Evolutionary conservation across 1,284 basidiomycete species (phyloP), one percentile per base, ranked within the genome.

Genomic region (Somion occarium): DNA sequence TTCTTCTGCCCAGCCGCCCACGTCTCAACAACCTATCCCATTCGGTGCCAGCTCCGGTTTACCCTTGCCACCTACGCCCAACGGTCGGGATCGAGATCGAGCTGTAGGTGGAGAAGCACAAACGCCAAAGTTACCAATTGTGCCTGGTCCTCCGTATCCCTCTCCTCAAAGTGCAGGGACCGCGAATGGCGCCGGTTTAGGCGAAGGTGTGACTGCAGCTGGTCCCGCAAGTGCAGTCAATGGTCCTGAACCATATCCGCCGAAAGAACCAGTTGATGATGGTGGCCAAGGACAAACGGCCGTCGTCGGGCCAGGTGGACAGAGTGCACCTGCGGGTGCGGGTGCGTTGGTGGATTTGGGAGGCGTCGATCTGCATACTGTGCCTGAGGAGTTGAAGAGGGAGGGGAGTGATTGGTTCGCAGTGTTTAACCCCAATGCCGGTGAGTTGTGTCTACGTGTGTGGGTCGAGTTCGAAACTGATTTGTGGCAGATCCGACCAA

Each of bases 401-500:
- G 90, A 94, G 66, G 95, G 93, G 0, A 73, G 75, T 34, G 97
- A 98, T 69, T 99, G 96, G 96, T 90, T 95, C 62, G 93, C 92
- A 18, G 82, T 97, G 48, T 98, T 93, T 76, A 97, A 93, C 66
- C 88, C 91, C 13, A 87, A 89, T 61, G 82, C 82, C 37, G 47
- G 44, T 15, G 41, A 51, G 43, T 49, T 34, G 7, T 15, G 15
- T 34, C 5, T 46, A 23, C 34, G 7, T 42, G 15, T 7, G 9
- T 9, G 7, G 7, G 39, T 42, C n/a, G 9, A 7, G 9, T 42
- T n/a, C 39, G n/a, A 42, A 7, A n/a, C 9, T 22, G 20, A 15
- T 24, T 44, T 24, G 43, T 46, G 34, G 44, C 19, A 4, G 15
- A 15, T 13, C 23, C 44, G 12, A 34, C 44, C 15, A 27, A 23